phyloP scores from a whole-genome alignment of 768 basidiomycete species.

The Mycena floridula region DNA sequence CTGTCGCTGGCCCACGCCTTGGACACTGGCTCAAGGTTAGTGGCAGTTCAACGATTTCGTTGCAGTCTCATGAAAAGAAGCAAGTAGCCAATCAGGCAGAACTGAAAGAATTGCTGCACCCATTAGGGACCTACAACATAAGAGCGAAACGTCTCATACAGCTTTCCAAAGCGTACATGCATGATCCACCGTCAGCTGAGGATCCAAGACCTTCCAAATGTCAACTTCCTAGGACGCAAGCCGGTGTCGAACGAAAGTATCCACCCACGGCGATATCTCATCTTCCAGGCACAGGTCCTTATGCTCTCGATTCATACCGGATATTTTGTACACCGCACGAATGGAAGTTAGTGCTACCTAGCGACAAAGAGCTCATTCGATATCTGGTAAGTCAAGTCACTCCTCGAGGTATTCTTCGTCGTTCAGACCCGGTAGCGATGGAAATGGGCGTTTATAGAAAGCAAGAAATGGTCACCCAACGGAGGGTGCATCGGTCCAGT shows the following conservation, averaged over 20 bases:
- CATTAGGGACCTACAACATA: constrained; percentile 54
- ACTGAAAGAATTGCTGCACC: constrained; percentile 38
- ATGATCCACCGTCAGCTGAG: constrained; percentile 30
- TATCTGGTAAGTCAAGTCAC: constrained; percentile 48
- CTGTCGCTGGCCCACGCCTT: constrained; percentile 51
- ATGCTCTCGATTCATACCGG: constrained; percentile 72
- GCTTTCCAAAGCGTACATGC: constrained; percentile 46
- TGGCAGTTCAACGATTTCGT: background rate
- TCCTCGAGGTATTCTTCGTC: background rate
- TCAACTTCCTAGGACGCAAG: background rate
- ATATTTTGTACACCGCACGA: constrained; percentile 56
- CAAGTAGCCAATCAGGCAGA: constrained; percentile 36
- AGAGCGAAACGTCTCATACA: constrained; percentile 50
- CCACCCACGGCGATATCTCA: constrained; percentile 46
- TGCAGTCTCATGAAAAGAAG: background rate
- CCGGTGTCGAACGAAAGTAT: constrained; percentile 23
- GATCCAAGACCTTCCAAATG: constrained; percentile 26
- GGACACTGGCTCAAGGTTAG: constrained; percentile 48
- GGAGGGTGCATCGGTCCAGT: constrained; percentile 33
- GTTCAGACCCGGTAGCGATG: constrained; percentile 40
- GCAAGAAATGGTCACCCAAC: constrained; percentile 43
- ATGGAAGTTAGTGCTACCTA: constrained; percentile 59
- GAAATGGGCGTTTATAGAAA: constrained; percentile 62
- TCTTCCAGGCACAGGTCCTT: constrained; percentile 60
- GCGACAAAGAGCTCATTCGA: constrained; percentile 63